These are phyloP conservation scores for Phoma sp. DNA, from an alignment of 2,329 filamentous ascomycete genomes.

Conservation along the genomic window DNA sequence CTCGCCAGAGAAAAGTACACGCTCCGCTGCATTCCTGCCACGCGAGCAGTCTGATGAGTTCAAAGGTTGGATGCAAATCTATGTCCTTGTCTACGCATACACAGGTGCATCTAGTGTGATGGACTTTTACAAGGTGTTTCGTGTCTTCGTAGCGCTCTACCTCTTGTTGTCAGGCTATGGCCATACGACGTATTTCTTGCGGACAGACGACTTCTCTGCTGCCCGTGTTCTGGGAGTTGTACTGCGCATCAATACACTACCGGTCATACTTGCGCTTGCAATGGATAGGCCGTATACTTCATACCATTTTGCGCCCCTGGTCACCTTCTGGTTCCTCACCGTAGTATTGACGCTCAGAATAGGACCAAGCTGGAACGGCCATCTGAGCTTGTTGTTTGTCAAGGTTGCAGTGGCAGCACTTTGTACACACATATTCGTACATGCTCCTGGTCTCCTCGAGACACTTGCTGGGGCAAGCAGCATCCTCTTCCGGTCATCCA, in stretches of 20 bases:
- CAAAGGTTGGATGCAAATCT: constrained; percentile 69
- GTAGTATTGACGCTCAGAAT: constrained; percentile 60
- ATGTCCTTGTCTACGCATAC: constrained; percentile 64
- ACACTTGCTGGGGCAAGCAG: constrained; percentile 46
- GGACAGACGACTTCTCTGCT: constrained; percentile 63
- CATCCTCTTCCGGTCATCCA: constrained; percentile 54
- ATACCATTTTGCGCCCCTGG: constrained; percentile 65
- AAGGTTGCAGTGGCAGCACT: constrained; percentile 58
- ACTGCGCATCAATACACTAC: constrained; percentile 64
- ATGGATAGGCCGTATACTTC: constrained; percentile 63
- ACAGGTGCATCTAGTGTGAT: constrained; percentile 58
- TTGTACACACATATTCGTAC: constrained; percentile 48
- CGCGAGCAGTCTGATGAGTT: constrained; percentile 67
- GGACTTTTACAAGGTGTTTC: constrained; percentile 61
- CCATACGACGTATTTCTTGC: constrained; percentile 65
- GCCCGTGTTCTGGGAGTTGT: constrained; percentile 60
- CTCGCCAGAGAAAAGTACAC: constrained; percentile 14
- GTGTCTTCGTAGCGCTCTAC: constrained; percentile 63
- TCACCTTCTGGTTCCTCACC: constrained; percentile 67
- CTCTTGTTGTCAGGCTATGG: constrained; percentile 69
- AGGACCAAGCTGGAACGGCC: constrained; percentile 52
- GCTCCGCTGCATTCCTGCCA: constrained; percentile 50
- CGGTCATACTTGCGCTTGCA: constrained; percentile 59
- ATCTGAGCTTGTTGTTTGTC: constrained; percentile 50
- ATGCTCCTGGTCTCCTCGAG: constrained; percentile 53